These are phyloP conservation scores for Thelephora ganbajun DNA, from an alignment of 768 basidiomycete species.

Conservation along the genomic window DNA sequence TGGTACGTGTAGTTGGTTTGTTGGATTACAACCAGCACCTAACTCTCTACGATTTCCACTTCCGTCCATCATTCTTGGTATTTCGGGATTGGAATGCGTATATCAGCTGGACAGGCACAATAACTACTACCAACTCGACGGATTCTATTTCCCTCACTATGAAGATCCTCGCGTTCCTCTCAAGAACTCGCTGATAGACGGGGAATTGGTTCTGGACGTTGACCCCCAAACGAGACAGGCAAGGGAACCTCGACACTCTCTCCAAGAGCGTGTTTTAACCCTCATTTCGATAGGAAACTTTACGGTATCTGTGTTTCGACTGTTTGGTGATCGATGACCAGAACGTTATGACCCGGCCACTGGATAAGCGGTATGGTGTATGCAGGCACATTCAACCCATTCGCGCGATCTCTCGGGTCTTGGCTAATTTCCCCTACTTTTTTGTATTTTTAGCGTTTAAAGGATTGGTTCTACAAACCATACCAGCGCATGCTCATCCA, in stretches of 20 bases:
- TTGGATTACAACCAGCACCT: background rate
- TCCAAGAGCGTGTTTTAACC: conserved; percentile 1
- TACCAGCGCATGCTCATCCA: conserved; percentile 56
- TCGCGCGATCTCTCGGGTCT: background rate
- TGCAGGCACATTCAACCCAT: conserved; percentile 14
- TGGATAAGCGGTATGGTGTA: conserved; percentile 87
- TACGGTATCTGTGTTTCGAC: conserved; percentile 84
- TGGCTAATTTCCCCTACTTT: conserved; percentile 5
- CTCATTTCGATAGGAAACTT: conserved; percentile 42
- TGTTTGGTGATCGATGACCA: conserved; percentile 77
- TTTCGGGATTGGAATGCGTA: conserved; percentile 1
- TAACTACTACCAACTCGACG: conserved; percentile 56
- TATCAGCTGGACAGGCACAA: conserved; percentile 91
- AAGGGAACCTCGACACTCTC: conserved; percentile 12
- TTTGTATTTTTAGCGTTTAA: conserved; percentile 43
- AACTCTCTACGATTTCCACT: background rate
- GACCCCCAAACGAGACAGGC: conserved; percentile 66
- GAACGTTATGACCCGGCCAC: conserved; percentile 72
- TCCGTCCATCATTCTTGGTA: background rate
- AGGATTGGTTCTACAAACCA: conserved; percentile 73
- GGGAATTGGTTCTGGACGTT: conserved; percentile 85
- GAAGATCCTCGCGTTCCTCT: conserved; percentile 56
- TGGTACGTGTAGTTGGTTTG: conserved; percentile 31
- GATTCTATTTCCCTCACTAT: conserved; percentile 84
- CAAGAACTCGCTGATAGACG: conserved; percentile 76